A percentile compares a stretch with the other conserved stretches of the same genome.
These are phyloP conservation scores for Entrophospora sp. DNA, from an alignment of 192 early-diverging fungal species.

Conservation along the genomic window DNA sequence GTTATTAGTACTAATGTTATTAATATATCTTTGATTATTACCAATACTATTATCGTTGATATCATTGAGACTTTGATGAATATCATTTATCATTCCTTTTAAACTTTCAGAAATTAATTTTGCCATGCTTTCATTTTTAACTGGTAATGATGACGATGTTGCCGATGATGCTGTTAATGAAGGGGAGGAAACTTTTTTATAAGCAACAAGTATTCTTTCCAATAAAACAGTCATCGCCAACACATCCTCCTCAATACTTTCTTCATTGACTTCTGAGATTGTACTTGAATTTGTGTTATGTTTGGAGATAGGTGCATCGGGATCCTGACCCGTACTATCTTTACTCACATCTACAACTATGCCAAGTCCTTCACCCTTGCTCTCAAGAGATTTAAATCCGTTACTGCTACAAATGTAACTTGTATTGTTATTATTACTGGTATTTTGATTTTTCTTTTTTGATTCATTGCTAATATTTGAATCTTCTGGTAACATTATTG, in stretches of 20 bases:
- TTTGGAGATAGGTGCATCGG: neutral
- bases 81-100: conserved; percentile 13
- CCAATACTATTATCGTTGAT: neutral
- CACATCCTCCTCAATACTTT: conserved; percentile 7
- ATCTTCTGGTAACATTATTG: too few relatives aligned
- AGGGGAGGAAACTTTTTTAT: conserved; percentile 6
- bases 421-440: too few relatives aligned
- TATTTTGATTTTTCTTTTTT: too few relatives aligned
- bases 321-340: neutral
- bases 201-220: conserved; percentile 8
- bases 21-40: neutral
- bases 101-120: conserved; percentile 18
- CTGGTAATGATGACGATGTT: neutral
- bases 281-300: neutral
- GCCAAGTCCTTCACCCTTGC: neutral
- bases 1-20: neutral
- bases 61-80: neutral
- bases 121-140: conserved; percentile 13
- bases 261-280: conserved; percentile 12
- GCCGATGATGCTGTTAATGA: too few relatives aligned
- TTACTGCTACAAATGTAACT: too few relatives aligned
- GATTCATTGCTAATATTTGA: too few relatives aligned
- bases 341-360: neutral
- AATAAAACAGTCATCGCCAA: neutral
- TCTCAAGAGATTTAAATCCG: neutral